Evolutionary conservation across 768 basidiomycete species (phyloP), one percentile per base, ranked within the genome.

Genomic region (Sporobolomyces phaffii): DNA sequence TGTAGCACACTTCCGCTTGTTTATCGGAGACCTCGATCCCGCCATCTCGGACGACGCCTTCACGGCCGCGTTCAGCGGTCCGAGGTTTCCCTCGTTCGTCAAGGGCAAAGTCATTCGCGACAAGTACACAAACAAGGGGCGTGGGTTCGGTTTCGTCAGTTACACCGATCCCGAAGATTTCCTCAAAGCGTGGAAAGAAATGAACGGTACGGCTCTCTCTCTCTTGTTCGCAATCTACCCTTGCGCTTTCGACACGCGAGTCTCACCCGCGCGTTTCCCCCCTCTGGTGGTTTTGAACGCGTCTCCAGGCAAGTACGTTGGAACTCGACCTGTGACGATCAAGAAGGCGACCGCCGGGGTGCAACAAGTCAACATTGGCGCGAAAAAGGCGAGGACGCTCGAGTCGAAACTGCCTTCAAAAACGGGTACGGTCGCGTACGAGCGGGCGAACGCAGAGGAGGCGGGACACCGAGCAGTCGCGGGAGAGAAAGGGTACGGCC

Each of bases 81-180:
- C 86, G 78, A 89, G 90, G 78, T 98, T 94, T 76, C 78, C 89
- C 0, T 91, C 91, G 14, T 99, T 97, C 79, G 85, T 85, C 78
- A 98, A 97, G 80, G 91, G 91, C 38, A 87, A 91, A 52, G 96
- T 99, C 62, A 91, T 98, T 64, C 83, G 93, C 38, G 96, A 99
- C 78, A 84, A 92, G 64, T 81, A 97, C 36, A 94, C 91, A 75
- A 86, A 88, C 74, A 99, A 99, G 84, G 93, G 94, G 0, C 96
- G 90, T 77, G 75, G 75, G 3, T 99, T 87, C 75, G 96, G 93
- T 5, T 99, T 99, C 75, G 91, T 98, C 31, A 91, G 91, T 1
- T 99, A 98, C 78, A 90, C 89, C 48, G 96, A 98, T 75, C 96
- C 96, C 0, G 96, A 99, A 79, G 96, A 99, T 77, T 97, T 98